Evolutionary conservation across 2,329 filamentous ascomycete species (phyloP).

Genomic region (Tolypocladium ovalisporum): DNA sequence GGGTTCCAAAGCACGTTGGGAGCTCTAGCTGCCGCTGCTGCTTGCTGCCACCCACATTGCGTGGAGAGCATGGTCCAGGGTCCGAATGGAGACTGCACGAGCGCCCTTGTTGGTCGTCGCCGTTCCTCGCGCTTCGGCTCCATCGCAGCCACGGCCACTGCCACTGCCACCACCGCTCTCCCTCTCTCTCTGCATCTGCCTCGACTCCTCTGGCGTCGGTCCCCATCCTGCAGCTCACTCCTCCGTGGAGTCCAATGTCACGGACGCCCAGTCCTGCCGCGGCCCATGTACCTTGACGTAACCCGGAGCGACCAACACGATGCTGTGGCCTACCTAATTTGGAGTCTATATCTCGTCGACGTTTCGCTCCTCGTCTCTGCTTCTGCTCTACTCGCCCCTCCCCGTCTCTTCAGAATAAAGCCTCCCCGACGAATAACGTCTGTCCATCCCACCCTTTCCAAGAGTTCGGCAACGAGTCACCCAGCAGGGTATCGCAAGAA

Average conservation of each 20-base stretch:
- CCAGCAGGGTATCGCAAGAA: background rate
- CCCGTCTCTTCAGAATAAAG: background rate
- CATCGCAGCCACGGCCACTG: background rate
- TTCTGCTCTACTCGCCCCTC: background rate
- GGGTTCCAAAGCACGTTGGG: background rate
- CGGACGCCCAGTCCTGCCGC: background rate
- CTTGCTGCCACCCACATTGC: constrained; percentile 5
- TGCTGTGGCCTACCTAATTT: constrained; percentile 12
- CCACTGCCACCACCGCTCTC: background rate
- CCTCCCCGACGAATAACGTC: background rate
- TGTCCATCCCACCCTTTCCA: background rate
- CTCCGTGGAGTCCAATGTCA: background rate
- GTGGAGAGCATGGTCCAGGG: constrained; percentile 6
- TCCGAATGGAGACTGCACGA: constrained; percentile 2
- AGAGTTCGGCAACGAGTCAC: background rate
- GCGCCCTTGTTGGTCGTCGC: constrained; percentile 2
- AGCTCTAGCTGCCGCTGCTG: background rate
- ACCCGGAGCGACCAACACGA: constrained; percentile 4
- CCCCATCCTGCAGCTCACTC: background rate
- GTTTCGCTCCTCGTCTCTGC: constrained; percentile 4
- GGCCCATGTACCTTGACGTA: constrained; percentile 17
- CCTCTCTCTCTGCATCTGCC: background rate
- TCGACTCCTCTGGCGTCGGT: background rate
- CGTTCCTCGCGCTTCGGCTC: background rate
- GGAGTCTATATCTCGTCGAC: constrained; percentile 14